phyloP scores from a whole-genome alignment of 2,329 filamentous ascomycete genomes.

The Microdochium bolleyi region DNA sequence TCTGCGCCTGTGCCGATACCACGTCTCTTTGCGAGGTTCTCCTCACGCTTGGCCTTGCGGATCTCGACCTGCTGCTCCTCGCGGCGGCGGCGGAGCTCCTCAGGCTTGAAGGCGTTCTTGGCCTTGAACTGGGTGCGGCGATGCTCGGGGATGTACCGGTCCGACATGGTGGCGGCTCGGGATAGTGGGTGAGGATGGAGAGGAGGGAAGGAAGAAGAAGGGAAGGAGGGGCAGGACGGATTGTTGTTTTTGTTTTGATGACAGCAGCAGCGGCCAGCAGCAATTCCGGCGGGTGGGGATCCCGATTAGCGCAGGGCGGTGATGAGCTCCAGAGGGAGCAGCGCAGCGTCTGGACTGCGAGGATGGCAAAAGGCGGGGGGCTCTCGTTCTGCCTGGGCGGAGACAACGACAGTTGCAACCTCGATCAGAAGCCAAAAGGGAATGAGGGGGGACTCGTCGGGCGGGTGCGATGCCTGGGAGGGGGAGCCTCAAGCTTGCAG shows the following conservation, averaged over 20 bases:
- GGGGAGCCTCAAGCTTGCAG: too few species aligned
- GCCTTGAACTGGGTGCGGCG: conserved; percentile 99
- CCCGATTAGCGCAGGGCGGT: not conserved
- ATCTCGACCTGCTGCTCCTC: conserved; percentile 99
- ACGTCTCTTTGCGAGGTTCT: conserved; percentile 96
- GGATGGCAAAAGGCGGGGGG: not conserved
- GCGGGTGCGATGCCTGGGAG: too few species aligned
- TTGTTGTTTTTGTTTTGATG: conserved; percentile 14
- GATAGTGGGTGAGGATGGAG: conserved; percentile 4
- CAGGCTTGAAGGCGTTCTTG: conserved; percentile 97
- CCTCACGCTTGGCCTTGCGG: conserved; percentile 95
- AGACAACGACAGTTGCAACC: not conserved
- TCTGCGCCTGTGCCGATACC: conserved; percentile 79
- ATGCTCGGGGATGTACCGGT: conserved; percentile 99
- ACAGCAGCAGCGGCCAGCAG: not conserved
- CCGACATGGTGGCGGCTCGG: conserved; percentile 66
- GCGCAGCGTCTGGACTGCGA: not conserved
- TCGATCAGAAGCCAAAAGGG: not conserved
- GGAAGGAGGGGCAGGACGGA: conserved; percentile 14
- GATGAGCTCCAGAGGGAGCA: not conserved
- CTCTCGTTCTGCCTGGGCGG: not conserved
- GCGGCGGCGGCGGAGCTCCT: conserved; percentile 94
- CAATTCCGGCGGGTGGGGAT: not conserved
- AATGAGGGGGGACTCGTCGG: not conserved
- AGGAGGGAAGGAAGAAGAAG: conserved; percentile 7